These are phyloP conservation scores for Vaccinium vitisidaea DNA, from an alignment of 148 eudicot genomes.

Conservation along the genomic window DNA sequence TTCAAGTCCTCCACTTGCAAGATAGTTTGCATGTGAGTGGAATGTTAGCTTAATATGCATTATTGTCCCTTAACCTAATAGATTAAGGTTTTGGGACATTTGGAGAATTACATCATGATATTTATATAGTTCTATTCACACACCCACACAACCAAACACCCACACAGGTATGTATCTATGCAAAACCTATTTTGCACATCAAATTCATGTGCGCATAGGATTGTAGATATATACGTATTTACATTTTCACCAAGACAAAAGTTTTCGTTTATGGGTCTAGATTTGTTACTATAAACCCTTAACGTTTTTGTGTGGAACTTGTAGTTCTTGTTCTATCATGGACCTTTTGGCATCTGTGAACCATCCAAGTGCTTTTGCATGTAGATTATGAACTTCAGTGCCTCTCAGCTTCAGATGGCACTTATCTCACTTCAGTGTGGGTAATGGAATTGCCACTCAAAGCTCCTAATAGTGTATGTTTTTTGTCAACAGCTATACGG, in stretches of 20 bases:
- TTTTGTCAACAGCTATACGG: conserved; percentile 63
- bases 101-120: neutral
- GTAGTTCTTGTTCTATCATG: neutral
- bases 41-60: neutral
- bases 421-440: neutral
- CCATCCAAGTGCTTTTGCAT: neutral
- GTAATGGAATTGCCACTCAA: neutral
- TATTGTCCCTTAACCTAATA: neutral
- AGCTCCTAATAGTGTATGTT: conserved; percentile 1
- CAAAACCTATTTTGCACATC: neutral
- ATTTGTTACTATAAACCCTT: neutral
- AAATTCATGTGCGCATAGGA: no score
- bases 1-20: neutral
- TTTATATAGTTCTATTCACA: neutral
- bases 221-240: neutral
- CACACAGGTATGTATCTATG: neutral
- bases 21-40: neutral
- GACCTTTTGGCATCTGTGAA: neutral
- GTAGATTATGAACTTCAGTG: neutral
- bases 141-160: no score
- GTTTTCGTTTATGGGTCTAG: neutral
- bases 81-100: neutral
- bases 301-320: neutral
- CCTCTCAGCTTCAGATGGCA: neutral
- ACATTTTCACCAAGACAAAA: neutral